Conservation (phyloP, 2,329 filamentous ascomycete species). For the Pseudocercospora cruenta region DNA sequence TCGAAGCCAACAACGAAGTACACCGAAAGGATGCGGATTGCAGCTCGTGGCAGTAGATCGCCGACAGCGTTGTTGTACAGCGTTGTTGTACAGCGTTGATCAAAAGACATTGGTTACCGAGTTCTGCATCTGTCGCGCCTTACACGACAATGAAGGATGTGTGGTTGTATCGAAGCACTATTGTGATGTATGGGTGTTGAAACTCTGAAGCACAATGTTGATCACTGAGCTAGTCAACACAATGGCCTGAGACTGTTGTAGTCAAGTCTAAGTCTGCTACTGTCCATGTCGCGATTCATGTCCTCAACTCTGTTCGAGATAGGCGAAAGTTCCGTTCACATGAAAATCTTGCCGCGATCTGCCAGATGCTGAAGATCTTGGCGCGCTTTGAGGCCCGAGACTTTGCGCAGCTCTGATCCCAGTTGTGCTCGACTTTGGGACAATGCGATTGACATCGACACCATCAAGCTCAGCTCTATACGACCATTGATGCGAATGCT, state of each 20-base stretch:
- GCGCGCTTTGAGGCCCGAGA: neutral
- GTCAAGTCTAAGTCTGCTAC: neutral
- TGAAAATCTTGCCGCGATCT: no score
- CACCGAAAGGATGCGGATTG: neutral
- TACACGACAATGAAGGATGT: neutral
- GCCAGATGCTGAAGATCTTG: no score
- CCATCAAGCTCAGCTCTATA: neutral
- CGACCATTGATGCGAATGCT: conserved; percentile 22
- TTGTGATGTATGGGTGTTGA: neutral
- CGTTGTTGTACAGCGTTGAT: neutral
- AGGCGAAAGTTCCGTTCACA: no score
- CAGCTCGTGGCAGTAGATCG: neutral
- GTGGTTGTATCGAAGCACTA: neutral
- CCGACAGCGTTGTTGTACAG: neutral
- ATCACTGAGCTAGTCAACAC: neutral
- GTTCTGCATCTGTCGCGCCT: neutral
- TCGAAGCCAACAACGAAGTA: neutral
- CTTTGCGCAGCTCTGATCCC: neutral
- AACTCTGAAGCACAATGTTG: neutral
- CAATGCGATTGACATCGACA: neutral
- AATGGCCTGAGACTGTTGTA: neutral
- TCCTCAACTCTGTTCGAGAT: neutral
- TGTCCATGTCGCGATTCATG: neutral
- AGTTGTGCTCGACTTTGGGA: neutral
- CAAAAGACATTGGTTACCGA: neutral